Evolutionary conservation across 2,329 filamentous ascomycete species (phyloP), one percentile per base, ranked within the genome.

Genomic region (Hysterium pulicare): DNA sequence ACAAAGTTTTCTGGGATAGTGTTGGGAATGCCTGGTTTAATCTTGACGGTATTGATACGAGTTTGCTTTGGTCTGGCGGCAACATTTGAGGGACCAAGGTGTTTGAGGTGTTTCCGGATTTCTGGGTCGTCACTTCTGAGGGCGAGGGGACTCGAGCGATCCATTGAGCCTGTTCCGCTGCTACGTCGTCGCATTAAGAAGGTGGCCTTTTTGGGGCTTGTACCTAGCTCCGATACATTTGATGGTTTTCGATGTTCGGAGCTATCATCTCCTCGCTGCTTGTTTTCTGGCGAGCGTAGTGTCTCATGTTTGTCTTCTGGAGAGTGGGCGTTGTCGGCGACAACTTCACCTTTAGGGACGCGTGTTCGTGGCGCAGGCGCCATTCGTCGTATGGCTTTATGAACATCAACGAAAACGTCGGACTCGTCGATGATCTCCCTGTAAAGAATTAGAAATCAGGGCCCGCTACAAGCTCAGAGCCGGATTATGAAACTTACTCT

Each of bases 391-490:
- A 98, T 96, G 17, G 93, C 93, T 72, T 97, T 97, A 75, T 97
- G 93, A 2, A 98, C 90, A 66, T 98, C 93, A 50, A 98, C 85
- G 59, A 95, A 98, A 9, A 98, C 93, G 67, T 98, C 93, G 0
- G 91, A 97, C 67, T 98, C 93, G 64, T 98, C 93, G 49, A 98
- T 94, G 51, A 97, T 98, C 77, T 98, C 93, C 74, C 87, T 90
- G 44, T 9, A 37, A 19, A 30, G 19, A 7, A 40, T 34, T n/a
- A 28, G 26, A 11, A n/a, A n/a, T n/a, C n/a, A n/a, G n/a, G n/a
- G n/a, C n/a, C n/a, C n/a, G 3, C n/a, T 24, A 21, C 10, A 9
- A 20, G 17, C 13, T 10, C 5, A 4, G 20, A 33, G 11, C 17
- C 16, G 4, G 19, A 10, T 13, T 24, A 3, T 9, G 15, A 19